These are phyloP conservation scores for Fusarium lateritium DNA, from an alignment of 2,329 filamentous ascomycete species.

Conservation along the genomic window DNA sequence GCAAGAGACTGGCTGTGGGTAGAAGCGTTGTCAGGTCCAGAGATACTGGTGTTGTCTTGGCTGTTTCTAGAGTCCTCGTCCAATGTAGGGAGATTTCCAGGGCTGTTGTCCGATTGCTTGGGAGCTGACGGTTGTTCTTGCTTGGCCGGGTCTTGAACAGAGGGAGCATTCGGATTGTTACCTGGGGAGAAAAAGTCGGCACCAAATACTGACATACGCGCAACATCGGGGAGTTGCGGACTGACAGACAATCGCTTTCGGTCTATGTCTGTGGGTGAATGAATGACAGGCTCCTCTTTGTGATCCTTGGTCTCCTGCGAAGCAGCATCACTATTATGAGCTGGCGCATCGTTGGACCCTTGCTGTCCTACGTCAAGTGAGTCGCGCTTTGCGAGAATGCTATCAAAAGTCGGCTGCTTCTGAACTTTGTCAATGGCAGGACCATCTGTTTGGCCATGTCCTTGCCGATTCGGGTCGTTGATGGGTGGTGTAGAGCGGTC, in stretches of 20 bases:
- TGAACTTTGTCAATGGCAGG: constrained; percentile 20
- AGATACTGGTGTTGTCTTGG: not conserved
- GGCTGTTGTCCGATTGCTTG: constrained; percentile 7
- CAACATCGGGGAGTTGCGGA: constrained; percentile 70
- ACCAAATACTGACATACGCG: constrained; percentile 73
- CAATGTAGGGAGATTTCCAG: constrained; percentile 14
- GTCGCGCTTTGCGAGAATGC: constrained; percentile 41
- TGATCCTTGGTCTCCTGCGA: constrained; percentile 7
- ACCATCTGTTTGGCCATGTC: constrained; percentile 7
- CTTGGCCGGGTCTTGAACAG: constrained; percentile 28
- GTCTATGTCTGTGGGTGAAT: constrained; percentile 36
- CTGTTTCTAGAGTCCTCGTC: constrained; percentile 19
- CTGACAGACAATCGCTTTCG: constrained; percentile 63
- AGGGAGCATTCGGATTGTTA: constrained; percentile 23
- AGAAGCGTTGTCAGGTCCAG: constrained; percentile 2
- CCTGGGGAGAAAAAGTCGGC: constrained; percentile 68
- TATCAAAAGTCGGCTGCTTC: constrained; percentile 44
- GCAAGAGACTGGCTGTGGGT: constrained; percentile 20
- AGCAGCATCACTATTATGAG: constrained; percentile 4
- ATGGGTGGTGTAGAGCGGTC: constrained; percentile 50
- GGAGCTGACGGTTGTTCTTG: constrained; percentile 23
- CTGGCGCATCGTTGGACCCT: constrained; percentile 9
- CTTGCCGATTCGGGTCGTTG: constrained; percentile 23
- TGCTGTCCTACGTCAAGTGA: constrained; percentile 11
- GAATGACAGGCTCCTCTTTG: constrained; percentile 21